Evolutionary conservation across 179 eudicot genomes (phyloP).

Genomic region (Silene vulgaris): DNA sequence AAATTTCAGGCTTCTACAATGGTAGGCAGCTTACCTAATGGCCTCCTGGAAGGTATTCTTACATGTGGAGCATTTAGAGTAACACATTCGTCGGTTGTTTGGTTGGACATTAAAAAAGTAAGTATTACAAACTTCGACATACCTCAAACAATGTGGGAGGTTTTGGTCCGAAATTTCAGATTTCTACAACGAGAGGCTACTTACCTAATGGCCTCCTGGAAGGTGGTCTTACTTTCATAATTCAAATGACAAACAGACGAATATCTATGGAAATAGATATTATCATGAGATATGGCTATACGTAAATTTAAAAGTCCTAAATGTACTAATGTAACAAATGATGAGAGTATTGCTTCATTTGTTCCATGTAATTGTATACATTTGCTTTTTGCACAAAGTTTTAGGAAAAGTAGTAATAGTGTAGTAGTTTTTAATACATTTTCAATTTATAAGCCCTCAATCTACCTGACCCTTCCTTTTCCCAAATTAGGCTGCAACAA

Average conservation of each 20-base stretch:
- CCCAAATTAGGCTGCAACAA: too few relatives aligned
- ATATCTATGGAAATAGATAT: neutral
- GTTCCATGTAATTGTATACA: too few relatives aligned
- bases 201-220: constrained; percentile 2
- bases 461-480: too few relatives aligned
- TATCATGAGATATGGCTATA: neutral
- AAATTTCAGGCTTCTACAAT: neutral
- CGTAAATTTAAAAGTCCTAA: neutral
- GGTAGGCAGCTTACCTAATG: constrained; percentile 1
- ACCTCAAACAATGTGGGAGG: neutral
- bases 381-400: too few relatives aligned
- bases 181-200: neutral
- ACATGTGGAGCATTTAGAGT: constrained; percentile 5
- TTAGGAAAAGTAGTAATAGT: too few relatives aligned
- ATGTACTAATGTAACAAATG: neutral
- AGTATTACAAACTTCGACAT: neutral
- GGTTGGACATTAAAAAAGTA: neutral
- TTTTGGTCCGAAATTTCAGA: neutral
- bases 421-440: too few relatives aligned
- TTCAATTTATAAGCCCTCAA: too few relatives aligned
- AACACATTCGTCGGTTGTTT: neutral
- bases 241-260: neutral
- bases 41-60: neutral
- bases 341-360: neutral
- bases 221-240: neutral